phyloP scores from a whole-genome alignment of 331 rosid genomes.

The Pyrus hybrid region DNA sequence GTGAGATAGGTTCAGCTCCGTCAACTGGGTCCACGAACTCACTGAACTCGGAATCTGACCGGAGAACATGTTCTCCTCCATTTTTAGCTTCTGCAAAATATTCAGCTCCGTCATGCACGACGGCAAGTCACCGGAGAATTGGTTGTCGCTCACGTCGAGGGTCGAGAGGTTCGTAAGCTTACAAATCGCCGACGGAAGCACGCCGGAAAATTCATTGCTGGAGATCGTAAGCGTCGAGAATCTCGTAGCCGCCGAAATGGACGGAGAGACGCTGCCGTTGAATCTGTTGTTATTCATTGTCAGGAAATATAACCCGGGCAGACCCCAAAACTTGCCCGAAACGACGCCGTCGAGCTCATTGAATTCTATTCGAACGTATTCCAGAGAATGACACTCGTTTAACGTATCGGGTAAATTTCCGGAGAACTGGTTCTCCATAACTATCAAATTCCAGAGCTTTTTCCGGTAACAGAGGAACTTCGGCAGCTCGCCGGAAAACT shows the following conservation, averaged over 20 bases:
- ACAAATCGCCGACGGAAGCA: constrained; percentile 40
- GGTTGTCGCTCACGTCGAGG: constrained; percentile 46
- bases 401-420: constrained; percentile 40
- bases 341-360: constrained; percentile 47
- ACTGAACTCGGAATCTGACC: constrained; percentile 46
- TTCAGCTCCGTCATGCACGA: constrained; percentile 44
- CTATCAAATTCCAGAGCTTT: constrained; percentile 27
- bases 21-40: constrained; percentile 41
- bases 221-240: constrained; percentile 29
- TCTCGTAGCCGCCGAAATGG: constrained; percentile 21
- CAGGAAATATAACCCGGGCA: constrained; percentile 24
- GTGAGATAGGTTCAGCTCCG: constrained; percentile 49
- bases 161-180: constrained; percentile 22
- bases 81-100: constrained; percentile 45
- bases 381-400: constrained; percentile 38
- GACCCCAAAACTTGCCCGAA: constrained; percentile 49
- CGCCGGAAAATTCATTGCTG: constrained; percentile 43
- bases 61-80: constrained; percentile 55
- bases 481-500: constrained; percentile 52
- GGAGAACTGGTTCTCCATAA: constrained; percentile 42
- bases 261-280: constrained; percentile 35
- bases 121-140: constrained; percentile 48
- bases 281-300: constrained; percentile 41
- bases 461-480: constrained; percentile 43
- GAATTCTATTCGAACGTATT: constrained; percentile 51